A percentile compares a stretch with the other conserved stretches of the same genome.
phyloP scores from a whole-genome alignment of 148 eudicot species.

The Persicaria tinctoria region DNA sequence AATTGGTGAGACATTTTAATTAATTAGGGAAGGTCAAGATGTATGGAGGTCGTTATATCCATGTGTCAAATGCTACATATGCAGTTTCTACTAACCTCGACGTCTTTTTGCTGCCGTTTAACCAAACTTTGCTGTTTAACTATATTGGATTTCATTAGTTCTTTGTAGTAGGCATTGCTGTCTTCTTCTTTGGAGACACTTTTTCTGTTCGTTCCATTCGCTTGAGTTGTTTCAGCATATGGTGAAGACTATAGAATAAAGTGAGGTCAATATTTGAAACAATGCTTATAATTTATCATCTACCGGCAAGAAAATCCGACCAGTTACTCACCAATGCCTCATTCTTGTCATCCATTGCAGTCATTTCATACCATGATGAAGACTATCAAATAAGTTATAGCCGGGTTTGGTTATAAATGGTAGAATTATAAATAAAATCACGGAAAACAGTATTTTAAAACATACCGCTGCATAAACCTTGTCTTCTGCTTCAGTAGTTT shows the following conservation, averaged over 20 bases:
- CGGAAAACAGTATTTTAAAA: no score
- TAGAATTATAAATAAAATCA: no score
- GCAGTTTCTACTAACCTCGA: slow-evolving; percentile 41
- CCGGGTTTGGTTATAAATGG: no score
- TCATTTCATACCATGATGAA: neutral
- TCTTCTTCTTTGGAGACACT: slow-evolving; percentile 11
- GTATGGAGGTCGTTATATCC: no score
- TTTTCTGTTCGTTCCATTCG: neutral
- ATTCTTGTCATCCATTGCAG: neutral
- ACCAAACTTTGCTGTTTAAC: slow-evolving; percentile 31
- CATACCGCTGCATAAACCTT: neutral
- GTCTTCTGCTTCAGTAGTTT: neutral
- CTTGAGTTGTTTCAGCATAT: neutral
- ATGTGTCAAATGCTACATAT: neutral
- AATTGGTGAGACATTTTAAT: no score
- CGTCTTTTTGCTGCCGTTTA: slow-evolving; percentile 41
- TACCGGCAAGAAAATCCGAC: neutral
- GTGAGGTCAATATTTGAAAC: neutral
- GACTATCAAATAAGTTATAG: neutral
- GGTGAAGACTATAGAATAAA: neutral
- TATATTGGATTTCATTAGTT: neutral
- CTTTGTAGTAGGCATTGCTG: neutral
- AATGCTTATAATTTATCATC: neutral
- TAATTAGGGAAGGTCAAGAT: no score
- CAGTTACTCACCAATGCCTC: slow-evolving; percentile 7